Evolutionary conservation across 1,139 yeast genomes (phyloP), one percentile per base, ranked within the genome.

Genomic region (Lodderomyces orthopsilosis): DNA sequence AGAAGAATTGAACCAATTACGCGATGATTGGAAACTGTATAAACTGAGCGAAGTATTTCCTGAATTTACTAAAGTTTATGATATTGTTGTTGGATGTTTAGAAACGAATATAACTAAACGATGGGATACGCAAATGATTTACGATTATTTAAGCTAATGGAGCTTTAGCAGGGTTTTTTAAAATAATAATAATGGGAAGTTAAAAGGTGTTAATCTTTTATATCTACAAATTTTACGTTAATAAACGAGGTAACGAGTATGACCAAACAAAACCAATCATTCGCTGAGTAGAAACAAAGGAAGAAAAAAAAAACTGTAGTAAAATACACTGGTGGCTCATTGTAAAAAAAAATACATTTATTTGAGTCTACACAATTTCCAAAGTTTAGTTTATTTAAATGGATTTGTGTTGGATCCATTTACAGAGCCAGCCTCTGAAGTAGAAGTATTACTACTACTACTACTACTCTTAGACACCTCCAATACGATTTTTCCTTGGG

Each of bases 401-500:
- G 32, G 32, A n/a, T 27, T 27, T 7, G n/a, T n/a, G 32, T n/a
- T n/a, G 14, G 32, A 5, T 8, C 6, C 15, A 8, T 6, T 27
- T 27, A 5, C n/a, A 27, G 32, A 27, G 10, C 8, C 32, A 27
- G 17, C 17, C 6, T 8, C 17, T n/a, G 32, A n/a, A n/a, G 6
- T 27, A 15, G 32, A 6, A 24, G n/a, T 21, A 8, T 21, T 8
- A n/a, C n/a, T n/a, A n/a, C n/a, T n/a, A n/a, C n/a, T 21, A 21
- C 5, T 21, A 8, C 23, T 21, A 10, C 5, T 4, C 32, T 17
- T 32, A 7, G 38, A 32, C 8, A 67, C 52, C 48, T 59, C 57
- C 30, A 79, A 49, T 7, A 85, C 73, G 34, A 85, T 69, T 57
- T 86, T 86, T 32, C 95, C 95, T 46, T 69, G 71, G 2, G 84